These are phyloP conservation scores for Acrasis kona DNA, from an alignment of 78 protist species.

Conservation along the genomic window DNA sequence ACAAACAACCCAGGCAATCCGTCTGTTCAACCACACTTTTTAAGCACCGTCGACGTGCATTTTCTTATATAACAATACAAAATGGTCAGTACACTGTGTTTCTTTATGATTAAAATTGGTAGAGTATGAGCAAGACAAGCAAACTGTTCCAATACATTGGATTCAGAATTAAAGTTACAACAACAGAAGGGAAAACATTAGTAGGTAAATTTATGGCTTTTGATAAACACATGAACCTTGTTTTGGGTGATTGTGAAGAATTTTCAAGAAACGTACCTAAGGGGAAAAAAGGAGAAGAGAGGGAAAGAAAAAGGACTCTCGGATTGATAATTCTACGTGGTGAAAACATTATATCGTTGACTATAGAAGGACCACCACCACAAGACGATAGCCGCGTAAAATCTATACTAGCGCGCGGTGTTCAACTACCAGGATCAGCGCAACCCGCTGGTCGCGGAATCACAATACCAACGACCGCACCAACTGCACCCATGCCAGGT, in stretches of 20 bases:
- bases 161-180: conserved; percentile 76
- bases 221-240: conserved; percentile 96
- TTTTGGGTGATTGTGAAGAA: conserved; percentile 88
- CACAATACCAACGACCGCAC: too few species aligned
- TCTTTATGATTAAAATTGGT: too few species aligned
- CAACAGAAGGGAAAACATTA: conserved; percentile 72
- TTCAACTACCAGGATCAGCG: too few species aligned
- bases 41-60: too few species aligned
- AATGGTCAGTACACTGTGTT: too few species aligned
- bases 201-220: conserved; percentile 94
- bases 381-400: background rate
- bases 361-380: conserved; percentile 87
- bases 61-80: too few species aligned
- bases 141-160: conserved; percentile 71
- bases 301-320: conserved; percentile 70
- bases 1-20: too few species aligned
- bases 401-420: too few species aligned
- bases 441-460: too few species aligned
- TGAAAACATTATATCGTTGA: conserved; percentile 81
- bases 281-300: conserved; percentile 28
- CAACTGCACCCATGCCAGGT: too few species aligned
- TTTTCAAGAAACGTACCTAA: conserved; percentile 40
- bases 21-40: too few species aligned
- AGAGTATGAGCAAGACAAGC: background rate
- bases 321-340: conserved; percentile 91